phyloP scores from a whole-genome alignment of 2,329 filamentous ascomycete species.

The Botryotinia convoluta region DNA sequence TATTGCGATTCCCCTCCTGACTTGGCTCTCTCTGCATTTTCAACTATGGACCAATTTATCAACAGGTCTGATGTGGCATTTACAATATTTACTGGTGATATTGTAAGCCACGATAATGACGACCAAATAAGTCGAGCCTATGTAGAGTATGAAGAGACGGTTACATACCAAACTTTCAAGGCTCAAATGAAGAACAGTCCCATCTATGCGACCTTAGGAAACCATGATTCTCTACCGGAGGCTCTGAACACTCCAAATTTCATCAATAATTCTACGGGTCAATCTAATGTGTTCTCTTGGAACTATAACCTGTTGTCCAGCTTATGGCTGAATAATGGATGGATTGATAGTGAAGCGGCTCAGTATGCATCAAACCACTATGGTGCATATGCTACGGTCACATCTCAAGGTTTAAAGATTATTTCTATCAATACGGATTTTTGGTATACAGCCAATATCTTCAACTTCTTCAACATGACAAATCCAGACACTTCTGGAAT shows the following conservation, averaged over 20 bases:
- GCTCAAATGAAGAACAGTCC: slow-evolving; percentile 30
- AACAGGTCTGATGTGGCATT: slow-evolving; percentile 28
- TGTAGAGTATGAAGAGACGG: slow-evolving; percentile 34
- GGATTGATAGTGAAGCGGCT: slow-evolving; percentile 30
- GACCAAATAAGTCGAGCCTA: slow-evolving; percentile 34
- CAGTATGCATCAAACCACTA: slow-evolving; percentile 33
- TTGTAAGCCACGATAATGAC: slow-evolving; percentile 35
- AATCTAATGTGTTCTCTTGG: slow-evolving; percentile 20
- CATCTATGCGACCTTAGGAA: slow-evolving; percentile 35
- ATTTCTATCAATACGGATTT: slow-evolving; percentile 36
- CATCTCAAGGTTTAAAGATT: slow-evolving; percentile 27
- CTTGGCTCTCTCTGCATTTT: slow-evolving; percentile 21
- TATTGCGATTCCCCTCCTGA: slow-evolving; percentile 22
- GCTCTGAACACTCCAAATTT: slow-evolving; percentile 7
- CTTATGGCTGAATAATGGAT: slow-evolving; percentile 29
- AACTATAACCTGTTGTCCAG: slow-evolving; percentile 20
- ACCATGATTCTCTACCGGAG: slow-evolving; percentile 30
- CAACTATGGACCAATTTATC: slow-evolving; percentile 21
- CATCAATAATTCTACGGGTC: slow-evolving; percentile 12
- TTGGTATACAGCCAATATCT: slow-evolving; percentile 35
- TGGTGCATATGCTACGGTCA: slow-evolving; percentile 23
- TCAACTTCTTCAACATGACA: slow-evolving; percentile 34
- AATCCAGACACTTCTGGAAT: slow-evolving; percentile 32
- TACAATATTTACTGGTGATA: slow-evolving; percentile 38
- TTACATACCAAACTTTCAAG: slow-evolving; percentile 35